Evolutionary conservation across 148 eudicot genomes (phyloP).

Genomic region (Agrostemma githago): DNA sequence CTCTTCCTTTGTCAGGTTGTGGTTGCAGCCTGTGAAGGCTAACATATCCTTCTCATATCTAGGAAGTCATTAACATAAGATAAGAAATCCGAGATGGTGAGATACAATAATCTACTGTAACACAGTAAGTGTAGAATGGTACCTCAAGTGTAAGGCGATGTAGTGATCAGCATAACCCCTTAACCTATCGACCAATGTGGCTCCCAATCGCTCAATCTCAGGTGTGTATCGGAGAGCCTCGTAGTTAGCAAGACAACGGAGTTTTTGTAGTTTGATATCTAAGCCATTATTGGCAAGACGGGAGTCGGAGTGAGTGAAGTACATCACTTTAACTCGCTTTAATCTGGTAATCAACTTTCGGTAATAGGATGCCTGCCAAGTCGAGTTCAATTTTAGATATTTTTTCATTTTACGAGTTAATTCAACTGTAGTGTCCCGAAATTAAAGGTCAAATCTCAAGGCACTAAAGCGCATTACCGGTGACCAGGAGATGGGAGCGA

Average conservation of each 20-base stretch:
- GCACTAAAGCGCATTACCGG: constrained; percentile 34
- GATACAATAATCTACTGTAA: neutral
- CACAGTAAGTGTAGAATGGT: neutral
- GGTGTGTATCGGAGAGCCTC: constrained; percentile 40
- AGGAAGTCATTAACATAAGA: neutral
- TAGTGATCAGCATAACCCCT: constrained; percentile 27
- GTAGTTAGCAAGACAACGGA: constrained; percentile 54
- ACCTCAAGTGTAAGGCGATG: constrained; percentile 60
- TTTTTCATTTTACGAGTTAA: neutral
- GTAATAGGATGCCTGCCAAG: constrained; percentile 37
- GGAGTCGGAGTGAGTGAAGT: constrained; percentile 42
- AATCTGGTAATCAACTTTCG: constrained; percentile 24
- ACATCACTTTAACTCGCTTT: constrained; percentile 34
- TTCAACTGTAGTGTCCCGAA: neutral
- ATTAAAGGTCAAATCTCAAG: too few relatives aligned
- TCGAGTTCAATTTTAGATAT: neutral
- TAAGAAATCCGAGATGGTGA: neutral
- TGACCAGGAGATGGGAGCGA: constrained; percentile 54
- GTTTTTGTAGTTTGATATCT: constrained; percentile 35
- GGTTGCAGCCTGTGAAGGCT: constrained; percentile 58
- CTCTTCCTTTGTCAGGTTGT: constrained; percentile 37
- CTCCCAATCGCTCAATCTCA: constrained; percentile 39
- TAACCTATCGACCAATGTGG: constrained; percentile 31
- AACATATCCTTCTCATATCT: constrained; percentile 65
- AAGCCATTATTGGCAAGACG: constrained; percentile 50